Percentiles rank a stretch among this genome's conserved stretches.
These are phyloP conservation scores for Arthromyces matolae DNA, from an alignment of 768 basidiomycete genomes.

Conservation along the genomic window DNA sequence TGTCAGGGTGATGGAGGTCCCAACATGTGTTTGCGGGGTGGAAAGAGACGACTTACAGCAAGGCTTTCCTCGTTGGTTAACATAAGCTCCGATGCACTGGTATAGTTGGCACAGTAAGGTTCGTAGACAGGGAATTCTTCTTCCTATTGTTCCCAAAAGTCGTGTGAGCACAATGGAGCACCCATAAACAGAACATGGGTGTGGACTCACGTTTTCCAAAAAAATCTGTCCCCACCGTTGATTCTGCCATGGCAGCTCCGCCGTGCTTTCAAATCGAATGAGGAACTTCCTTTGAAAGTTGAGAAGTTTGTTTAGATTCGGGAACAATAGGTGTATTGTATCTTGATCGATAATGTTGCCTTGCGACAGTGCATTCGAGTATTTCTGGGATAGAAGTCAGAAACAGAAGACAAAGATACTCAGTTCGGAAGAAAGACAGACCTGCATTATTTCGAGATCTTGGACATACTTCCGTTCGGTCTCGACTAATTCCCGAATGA, in stretches of 20 bases:
- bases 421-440: slow-evolving; percentile 34
- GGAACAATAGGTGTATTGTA: slow-evolving; percentile 93
- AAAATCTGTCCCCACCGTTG: slow-evolving; percentile 89
- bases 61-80: slow-evolving; percentile 83
- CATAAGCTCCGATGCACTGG: slow-evolving; percentile 81
- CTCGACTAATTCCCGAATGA: slow-evolving; percentile 85
- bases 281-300: slow-evolving; percentile 96
- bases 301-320: slow-evolving; percentile 88
- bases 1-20: background rate
- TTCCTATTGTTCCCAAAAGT: slow-evolving; percentile 67
- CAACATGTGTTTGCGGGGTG: slow-evolving; percentile 14
- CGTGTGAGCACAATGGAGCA: slow-evolving; percentile 38
- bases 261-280: slow-evolving; percentile 83
- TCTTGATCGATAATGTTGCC: slow-evolving; percentile 88
- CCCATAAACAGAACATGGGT: slow-evolving; percentile 36
- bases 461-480: slow-evolving; percentile 96
- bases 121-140: slow-evolving; percentile 95
- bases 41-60: slow-evolving; percentile 57
- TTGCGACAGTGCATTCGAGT: slow-evolving; percentile 78
- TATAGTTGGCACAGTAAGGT: slow-evolving; percentile 95
- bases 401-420: slow-evolving; percentile 6
- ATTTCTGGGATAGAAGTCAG: slow-evolving; percentile 58
- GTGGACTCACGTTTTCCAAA: slow-evolving; percentile 69
- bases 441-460: slow-evolving; percentile 96
- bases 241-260: slow-evolving; percentile 76